Evolutionary conservation across 2,329 filamentous ascomycete genomes (phyloP).

Genomic region (Dryadomyces quercivorus): DNA sequence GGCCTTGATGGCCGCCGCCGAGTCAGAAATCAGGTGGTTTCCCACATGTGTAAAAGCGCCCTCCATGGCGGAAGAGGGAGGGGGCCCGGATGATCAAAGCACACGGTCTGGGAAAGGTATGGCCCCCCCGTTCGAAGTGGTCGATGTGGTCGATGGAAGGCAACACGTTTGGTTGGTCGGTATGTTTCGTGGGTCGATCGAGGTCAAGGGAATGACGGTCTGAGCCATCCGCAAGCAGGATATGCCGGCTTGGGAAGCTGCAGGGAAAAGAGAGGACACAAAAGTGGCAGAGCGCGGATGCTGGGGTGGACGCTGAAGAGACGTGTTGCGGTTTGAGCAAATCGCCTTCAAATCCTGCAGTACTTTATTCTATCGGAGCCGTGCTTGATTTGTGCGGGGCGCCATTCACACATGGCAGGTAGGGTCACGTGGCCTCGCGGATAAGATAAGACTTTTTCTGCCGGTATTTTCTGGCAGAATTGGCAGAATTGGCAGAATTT

Average conservation of each 20-base stretch:
- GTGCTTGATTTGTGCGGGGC: constrained; percentile 7
- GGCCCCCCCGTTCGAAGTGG: not conserved
- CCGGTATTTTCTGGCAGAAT: not conserved
- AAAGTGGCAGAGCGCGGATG: not conserved
- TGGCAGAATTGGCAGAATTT: too few relatives aligned
- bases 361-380: not conserved
- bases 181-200: not conserved
- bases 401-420: not conserved
- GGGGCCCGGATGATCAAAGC: not conserved
- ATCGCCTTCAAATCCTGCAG: constrained; percentile 1
- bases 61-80: constrained; percentile 47
- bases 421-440: not conserved
- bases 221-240: not conserved
- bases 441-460: not conserved
- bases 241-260: not conserved
- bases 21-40: constrained; percentile 77
- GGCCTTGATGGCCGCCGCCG: constrained; percentile 77
- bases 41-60: constrained; percentile 79
- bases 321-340: not conserved
- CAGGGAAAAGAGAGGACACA: not conserved
- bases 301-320: not conserved
- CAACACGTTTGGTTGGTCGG: too few relatives aligned
- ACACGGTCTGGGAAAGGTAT: not conserved
- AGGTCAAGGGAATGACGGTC: not conserved
- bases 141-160: not conserved